phyloP scores from a whole-genome alignment of 495 filamentous ascomycete species.

The Friedmanniomyces simplex region DNA sequence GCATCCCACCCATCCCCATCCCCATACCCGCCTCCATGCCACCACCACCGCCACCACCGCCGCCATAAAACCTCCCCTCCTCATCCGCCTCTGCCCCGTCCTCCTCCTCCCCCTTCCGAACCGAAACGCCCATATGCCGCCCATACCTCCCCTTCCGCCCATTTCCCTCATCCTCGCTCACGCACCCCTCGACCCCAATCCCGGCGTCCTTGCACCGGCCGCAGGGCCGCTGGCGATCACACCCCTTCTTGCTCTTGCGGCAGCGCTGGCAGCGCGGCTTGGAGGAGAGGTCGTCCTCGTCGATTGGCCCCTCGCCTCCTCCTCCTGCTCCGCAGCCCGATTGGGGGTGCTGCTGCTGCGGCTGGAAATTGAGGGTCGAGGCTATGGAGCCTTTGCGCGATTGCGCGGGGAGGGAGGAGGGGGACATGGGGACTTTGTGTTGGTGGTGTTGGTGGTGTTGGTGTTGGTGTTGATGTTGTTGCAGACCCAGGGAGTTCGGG shows the following conservation, averaged over 20 bases:
- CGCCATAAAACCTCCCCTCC: no score
- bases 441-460: no score
- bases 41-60: background rate
- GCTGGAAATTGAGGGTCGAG: slow-evolving; percentile 53
- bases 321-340: no score
- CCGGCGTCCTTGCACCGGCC: slow-evolving; percentile 93
- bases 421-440: slow-evolving; percentile 53
- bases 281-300: slow-evolving; percentile 81
- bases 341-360: no score
- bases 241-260: slow-evolving; percentile 98
- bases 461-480: no score
- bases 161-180: slow-evolving; percentile 95
- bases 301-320: no score
- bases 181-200: slow-evolving; percentile 78
- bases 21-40: background rate
- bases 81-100: slow-evolving; percentile 2
- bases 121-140: slow-evolving; percentile 88
- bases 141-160: slow-evolving; percentile 94
- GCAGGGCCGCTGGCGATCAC: slow-evolving; percentile 90
- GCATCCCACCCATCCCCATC: background rate
- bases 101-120: slow-evolving; percentile 53
- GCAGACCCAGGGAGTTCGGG: background rate
- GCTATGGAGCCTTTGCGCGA: slow-evolving; percentile 73
- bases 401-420: slow-evolving; percentile 49
- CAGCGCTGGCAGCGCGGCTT: slow-evolving; percentile 97